Conservation (phyloP, 1,139 yeast species). For the Pichia cactophila region DNA sequence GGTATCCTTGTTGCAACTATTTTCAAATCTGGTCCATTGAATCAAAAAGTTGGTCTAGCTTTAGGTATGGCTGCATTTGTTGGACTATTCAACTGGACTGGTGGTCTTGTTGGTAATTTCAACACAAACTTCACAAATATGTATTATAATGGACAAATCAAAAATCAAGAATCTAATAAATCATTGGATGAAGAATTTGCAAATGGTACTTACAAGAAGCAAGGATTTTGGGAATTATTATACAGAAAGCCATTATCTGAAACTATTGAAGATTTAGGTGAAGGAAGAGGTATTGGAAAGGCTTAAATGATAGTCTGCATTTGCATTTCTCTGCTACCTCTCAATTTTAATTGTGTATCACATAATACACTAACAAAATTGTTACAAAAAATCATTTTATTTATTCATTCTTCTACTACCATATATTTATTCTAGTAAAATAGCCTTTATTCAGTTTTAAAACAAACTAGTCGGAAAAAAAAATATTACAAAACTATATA, state of each 20-base stretch:
- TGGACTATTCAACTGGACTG: conserved; percentile 37
- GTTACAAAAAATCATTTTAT: background rate
- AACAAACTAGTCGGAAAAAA: background rate
- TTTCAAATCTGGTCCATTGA: conserved; percentile 26
- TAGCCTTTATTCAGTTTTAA: background rate
- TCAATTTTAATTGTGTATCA: background rate
- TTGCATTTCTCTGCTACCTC: no score
- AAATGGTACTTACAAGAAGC: conserved; percentile 35
- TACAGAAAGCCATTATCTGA: conserved; percentile 79
- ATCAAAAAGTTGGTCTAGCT: conserved; percentile 40
- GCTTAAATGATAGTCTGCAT: conserved; percentile 10
- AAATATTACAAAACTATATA: conserved; percentile 4
- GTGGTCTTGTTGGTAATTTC: conserved; percentile 28
- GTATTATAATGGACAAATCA: conserved; percentile 19
- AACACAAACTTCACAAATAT: conserved; percentile 23
- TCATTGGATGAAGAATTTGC: conserved; percentile 31
- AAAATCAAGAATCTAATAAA: conserved; percentile 24
- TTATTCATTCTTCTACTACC: background rate
- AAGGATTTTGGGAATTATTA: conserved; percentile 76
- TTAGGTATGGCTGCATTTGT: conserved; percentile 24
- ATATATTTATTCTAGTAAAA: background rate
- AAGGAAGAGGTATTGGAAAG: conserved; percentile 46
- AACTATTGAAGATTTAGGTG: conserved; percentile 71
- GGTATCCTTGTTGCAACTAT: conserved; percentile 33
- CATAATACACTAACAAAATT: background rate